phyloP scores from a whole-genome alignment of 192 early-diverging fungal species.

The Coemansia sp. region DNA sequence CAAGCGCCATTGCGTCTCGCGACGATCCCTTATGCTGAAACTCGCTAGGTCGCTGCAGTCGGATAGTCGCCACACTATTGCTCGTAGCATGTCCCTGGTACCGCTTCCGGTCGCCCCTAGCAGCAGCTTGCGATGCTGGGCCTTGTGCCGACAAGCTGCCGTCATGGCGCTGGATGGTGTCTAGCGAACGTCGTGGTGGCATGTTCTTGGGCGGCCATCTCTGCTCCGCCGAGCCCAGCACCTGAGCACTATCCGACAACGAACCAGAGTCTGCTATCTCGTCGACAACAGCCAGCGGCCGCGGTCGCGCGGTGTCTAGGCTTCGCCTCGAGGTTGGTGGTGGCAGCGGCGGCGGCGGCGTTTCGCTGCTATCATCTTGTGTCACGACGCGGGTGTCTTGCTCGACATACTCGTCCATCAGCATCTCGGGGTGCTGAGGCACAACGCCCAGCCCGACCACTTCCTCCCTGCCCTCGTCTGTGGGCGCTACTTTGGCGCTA shows the following conservation, averaged over 20 bases:
- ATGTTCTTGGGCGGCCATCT: constrained; percentile 23
- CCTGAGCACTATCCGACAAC: constrained; percentile 36
- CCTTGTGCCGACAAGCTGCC: background rate
- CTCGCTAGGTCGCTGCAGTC: constrained; percentile 55
- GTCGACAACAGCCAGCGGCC: constrained; percentile 23
- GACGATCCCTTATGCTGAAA: constrained; percentile 51
- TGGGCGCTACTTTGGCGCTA: constrained; percentile 42
- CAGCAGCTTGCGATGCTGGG: constrained; percentile 7
- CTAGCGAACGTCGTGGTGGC: constrained; percentile 42
- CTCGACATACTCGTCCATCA: constrained; percentile 13
- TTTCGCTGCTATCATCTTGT: background rate
- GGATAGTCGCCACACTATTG: constrained; percentile 52
- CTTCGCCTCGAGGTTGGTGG: constrained; percentile 14
- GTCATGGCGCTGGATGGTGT: constrained; percentile 20
- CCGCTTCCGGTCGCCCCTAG: constrained; percentile 11
- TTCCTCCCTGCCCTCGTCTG: constrained; percentile 39
- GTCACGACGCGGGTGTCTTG: background rate
- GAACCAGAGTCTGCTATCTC: constrained; percentile 38
- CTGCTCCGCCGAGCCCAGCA: background rate
- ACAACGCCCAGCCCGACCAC: constrained; percentile 50
- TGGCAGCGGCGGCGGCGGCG: too few relatives aligned
- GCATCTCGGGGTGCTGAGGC: constrained; percentile 38
- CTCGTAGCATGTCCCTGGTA: constrained; percentile 34
- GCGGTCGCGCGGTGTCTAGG: constrained; percentile 18
- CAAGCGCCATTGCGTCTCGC: constrained; percentile 49